Base-by-base conservation (phyloP, 345 rosid species). In the Melaleuca alternifolia region DNA sequence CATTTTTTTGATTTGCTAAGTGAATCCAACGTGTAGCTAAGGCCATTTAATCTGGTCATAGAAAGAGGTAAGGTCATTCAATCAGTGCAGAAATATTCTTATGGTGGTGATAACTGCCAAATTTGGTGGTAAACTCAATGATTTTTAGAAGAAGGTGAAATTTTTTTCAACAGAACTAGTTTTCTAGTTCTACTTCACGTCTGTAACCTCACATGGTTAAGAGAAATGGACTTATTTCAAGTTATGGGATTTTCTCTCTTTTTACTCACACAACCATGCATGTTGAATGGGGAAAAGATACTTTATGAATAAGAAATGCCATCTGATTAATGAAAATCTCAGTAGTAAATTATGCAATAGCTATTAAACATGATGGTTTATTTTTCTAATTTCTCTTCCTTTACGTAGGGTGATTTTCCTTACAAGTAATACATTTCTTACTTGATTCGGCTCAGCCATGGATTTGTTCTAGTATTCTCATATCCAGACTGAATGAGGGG, bases 201-300 rank as follows among this genome's bases (percentile, higher is more conserved):
- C 65, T 5, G 65, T 11, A 59, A n/a, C 65, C 65, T 59, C 33
- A n/a, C 65, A 11, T 2, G 65, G 33, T 59, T 59, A 59, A 59
- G 65, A 0, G 65, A 59, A n/a, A n/a, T 59, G 33, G 65, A 59
- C 65, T 1, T 57, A n/a, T 5, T 11, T 11, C 1, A 57, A 57
- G 65, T 57, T 1, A 11, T 26, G 30, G 30, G 0, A 57, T 57
- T 11, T 26, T 57, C 65, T 57, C 65, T 57, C 33, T 57, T 57
- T 57, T 57, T 11, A 26, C 0, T n/a, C n/a, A n/a, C 0, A 2
- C 30, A 11, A 57, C 65, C 26, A 3, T 57, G 30, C 30, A 57
- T 5, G 65, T 57, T 57, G 0, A 57, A 26, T 11, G 65, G 62
- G 7, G 65, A 26, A 11, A 56, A 57, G 0, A 57, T 57, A 57